Evolutionary conservation across 2,329 filamentous ascomycete genomes (phyloP), one percentile per base, ranked within the genome.

Genomic region (Microascus cirrosus): DNA sequence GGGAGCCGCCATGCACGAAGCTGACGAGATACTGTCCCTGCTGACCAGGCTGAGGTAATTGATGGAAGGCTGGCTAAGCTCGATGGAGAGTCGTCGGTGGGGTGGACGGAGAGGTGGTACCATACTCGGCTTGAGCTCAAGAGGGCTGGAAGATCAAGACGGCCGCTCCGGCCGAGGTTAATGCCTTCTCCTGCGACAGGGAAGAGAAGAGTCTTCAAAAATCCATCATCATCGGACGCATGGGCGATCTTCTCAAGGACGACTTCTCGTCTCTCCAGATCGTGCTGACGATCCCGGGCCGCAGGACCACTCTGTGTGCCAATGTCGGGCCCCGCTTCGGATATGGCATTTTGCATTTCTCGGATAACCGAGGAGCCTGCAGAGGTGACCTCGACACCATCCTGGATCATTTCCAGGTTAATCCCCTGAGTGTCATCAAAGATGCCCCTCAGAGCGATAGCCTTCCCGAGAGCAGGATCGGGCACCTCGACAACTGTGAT

Each of bases 351-450:
- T 66, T 89, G 84, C 87, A 96, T 95, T 68, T 96, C 92, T 42
- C 88, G 85, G 15, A 93, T 69, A 11, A 97, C 87, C 0, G 93
- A 95, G 59, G 86, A 87, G n/a, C 89, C 88, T 1, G 84, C 84
- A 0, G 86, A 65, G 1, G 80, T 73, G 2, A 95, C 80, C n/a
- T 89, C 81, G 1, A 99, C 82, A 11, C 94, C 94, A 63, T 99
- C 94, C 61, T 93, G 87, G 66, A 93, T 95, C 92, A 99, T 97
- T 74, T 99, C 94, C 0, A 87, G 81, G 65, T 97, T 97, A 73
- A 99, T 96, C 56, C 94, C 94, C 22, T 86, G 77, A n/a, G 78
- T 83, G 65, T 97, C 94, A 63, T 99, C 93, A 65, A 99, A 99
- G 39, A 97, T 83, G 15, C 89, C 90, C 45, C 90, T 88, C 74